Base-by-base conservation (phyloP, 2,329 filamentous ascomycete genomes). In the Nannizziopsis barbatae region DNA sequence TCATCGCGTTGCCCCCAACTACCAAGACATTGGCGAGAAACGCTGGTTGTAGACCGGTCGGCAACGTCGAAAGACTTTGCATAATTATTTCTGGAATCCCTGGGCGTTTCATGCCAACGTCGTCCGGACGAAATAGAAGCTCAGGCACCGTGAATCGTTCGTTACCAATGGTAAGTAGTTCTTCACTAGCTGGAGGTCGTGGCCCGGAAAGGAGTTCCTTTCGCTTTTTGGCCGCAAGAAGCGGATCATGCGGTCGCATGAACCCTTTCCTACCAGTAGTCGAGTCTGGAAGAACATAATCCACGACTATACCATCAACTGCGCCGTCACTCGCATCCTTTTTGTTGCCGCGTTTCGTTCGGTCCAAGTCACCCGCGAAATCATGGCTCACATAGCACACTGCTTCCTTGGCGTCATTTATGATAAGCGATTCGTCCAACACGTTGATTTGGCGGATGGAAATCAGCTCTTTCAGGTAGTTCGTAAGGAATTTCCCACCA, bases 391-490 rank as follows among this genome's bases (percentile, higher is more conserved):
- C 81, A 58, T 84, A 96, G 62, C 86, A 94, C 0, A 84, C 81
- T 3, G 83, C 76, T 63, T 98, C 92, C 62, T 98, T 98, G 66
- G 96, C 89, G 64, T 95, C 86, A 59, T 95, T 95, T 62, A 95
- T 87, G 44, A 96, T 83, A 64, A 93, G 83, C 0, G 85, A 83
- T 58, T 98, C 92, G 64, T 94, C 89, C 53, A 92, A 81, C 80
- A 98, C 89, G 63, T 95, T 90, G 65, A 93, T 95, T 60, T 95
- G 88, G 5, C 92, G 83, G 11, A 93, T 75, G 1, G 89, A 95
- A 14, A 96, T 80, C 12, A 94, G 75, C 49, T 92, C 85, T 42
- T 92, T 90, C 31, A 98, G 74, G 62, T 94, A 84, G 63, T 96
- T 96, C 17, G 90, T 95, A 53, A 98, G 71, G 45, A 94, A 77